Conservation (phyloP, 768 basidiomycete genomes). For the Coprinellus micaceus region DNA sequence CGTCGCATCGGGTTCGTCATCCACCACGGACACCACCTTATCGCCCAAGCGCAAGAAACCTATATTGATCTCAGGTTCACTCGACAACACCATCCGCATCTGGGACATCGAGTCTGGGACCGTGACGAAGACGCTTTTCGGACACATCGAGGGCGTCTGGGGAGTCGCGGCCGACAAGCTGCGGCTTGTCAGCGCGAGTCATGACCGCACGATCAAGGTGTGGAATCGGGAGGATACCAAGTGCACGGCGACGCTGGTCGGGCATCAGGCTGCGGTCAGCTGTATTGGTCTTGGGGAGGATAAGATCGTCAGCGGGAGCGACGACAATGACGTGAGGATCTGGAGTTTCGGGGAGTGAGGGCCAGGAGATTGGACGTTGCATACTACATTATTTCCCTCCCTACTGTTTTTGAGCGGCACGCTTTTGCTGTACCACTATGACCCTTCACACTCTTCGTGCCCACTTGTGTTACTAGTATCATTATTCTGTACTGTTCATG, state of each 20-base stretch:
- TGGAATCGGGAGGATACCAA: constrained; percentile 90
- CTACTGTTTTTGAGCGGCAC: not conserved
- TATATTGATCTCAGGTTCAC: constrained; percentile 80
- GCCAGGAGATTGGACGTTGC: constrained; percentile 7
- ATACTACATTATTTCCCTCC: not conserved
- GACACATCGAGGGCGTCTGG: constrained; percentile 99
- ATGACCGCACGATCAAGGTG: constrained; percentile 97
- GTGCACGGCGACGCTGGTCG: constrained; percentile 86
- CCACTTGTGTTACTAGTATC: not conserved
- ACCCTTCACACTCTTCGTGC: too few species aligned
- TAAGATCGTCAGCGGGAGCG: constrained; percentile 94
- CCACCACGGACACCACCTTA: constrained; percentile 1
- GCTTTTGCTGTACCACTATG: too few species aligned
- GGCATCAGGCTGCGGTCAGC: constrained; percentile 92
- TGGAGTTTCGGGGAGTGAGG: constrained; percentile 65
- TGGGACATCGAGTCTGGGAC: constrained; percentile 93
- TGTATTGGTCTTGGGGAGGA: constrained; percentile 89
- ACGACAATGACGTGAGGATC: constrained; percentile 82
- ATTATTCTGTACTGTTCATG: not conserved
- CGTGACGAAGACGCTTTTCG: constrained; percentile 80
- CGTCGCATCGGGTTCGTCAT: not conserved
- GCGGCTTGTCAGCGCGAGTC: constrained; percentile 87
- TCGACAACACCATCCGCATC: constrained; percentile 93
- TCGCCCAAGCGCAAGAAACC: constrained; percentile 47
- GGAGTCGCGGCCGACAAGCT: constrained; percentile 89